phyloP scores from a whole-genome alignment of 2,329 filamentous ascomycete species.

The Pestalotiopsis sp. region DNA sequence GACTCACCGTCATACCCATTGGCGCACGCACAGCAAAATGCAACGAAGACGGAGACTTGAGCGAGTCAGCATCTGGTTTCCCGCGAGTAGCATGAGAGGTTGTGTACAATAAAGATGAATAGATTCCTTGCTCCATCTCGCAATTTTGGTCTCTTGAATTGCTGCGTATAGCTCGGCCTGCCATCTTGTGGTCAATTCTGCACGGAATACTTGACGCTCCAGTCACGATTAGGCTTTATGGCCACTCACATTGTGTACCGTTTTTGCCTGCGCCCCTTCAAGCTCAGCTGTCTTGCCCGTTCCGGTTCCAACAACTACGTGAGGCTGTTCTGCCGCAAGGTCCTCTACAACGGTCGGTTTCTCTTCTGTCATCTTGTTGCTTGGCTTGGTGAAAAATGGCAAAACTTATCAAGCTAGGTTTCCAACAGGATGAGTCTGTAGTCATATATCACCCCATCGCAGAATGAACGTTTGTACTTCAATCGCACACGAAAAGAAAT shows the following conservation, averaged over 20 bases:
- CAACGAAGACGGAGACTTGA: slow-evolving; percentile 45
- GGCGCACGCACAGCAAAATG: slow-evolving; percentile 50
- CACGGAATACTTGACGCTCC: background rate
- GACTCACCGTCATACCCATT: slow-evolving; percentile 48
- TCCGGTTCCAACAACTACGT: slow-evolving; percentile 26
- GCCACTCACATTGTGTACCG: slow-evolving; percentile 42
- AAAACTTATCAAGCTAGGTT: background rate
- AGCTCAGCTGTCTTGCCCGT: slow-evolving; percentile 29
- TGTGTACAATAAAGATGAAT: slow-evolving; percentile 42
- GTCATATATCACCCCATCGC: background rate
- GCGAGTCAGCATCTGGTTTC: background rate
- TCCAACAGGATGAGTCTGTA: background rate
- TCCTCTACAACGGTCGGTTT: background rate
- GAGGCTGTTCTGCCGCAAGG: background rate
- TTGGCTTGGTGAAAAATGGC: background rate
- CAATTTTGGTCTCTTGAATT: slow-evolving; percentile 47
- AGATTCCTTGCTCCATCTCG: slow-evolving; percentile 43
- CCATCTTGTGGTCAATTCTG: background rate
- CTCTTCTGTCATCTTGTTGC: background rate
- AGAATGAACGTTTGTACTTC: background rate
- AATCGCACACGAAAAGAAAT: background rate
- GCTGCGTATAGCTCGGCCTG: slow-evolving; percentile 52
- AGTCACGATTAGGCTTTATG: background rate
- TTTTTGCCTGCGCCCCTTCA: slow-evolving; percentile 41
- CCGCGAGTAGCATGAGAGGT: slow-evolving; percentile 8